These are phyloP conservation scores for Wickerhamiella musiphila DNA, from an alignment of 805 yeast species.

Conservation along the genomic window DNA sequence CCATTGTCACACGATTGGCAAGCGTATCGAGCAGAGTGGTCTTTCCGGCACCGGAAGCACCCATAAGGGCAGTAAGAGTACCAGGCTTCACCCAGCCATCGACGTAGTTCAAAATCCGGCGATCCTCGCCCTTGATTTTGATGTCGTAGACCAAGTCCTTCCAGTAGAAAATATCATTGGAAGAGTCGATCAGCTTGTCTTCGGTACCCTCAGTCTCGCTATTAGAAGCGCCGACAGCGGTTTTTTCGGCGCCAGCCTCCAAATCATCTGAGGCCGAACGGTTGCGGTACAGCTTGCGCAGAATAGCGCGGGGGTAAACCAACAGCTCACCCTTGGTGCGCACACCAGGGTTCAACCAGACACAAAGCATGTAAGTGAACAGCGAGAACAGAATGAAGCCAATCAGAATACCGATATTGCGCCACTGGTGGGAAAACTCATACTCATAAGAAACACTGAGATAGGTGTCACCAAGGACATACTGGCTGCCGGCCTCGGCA, in stretches of 20 bases:
- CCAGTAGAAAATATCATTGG: constrained; percentile 42
- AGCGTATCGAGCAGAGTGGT: constrained; percentile 59
- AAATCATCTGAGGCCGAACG: constrained; percentile 9
- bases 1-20: constrained; percentile 52
- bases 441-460: constrained; percentile 33
- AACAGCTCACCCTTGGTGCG: constrained; percentile 21
- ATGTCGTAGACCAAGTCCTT: constrained; percentile 41
- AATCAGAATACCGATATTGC: constrained; percentile 54
- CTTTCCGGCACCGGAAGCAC: constrained; percentile 79
- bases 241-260: not conserved
- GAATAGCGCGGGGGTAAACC: constrained; percentile 13
- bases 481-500: constrained; percentile 33
- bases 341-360: constrained; percentile 17
- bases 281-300: constrained; percentile 7
- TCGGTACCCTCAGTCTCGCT: constrained; percentile 18
- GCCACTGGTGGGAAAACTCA: constrained; percentile 49
- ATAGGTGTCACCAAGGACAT: constrained; percentile 45
- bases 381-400: constrained; percentile 31
- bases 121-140: constrained; percentile 25
- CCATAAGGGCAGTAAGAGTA: constrained; percentile 67
- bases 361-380: constrained; percentile 21
- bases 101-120: constrained; percentile 29
- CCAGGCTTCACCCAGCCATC: constrained; percentile 71
- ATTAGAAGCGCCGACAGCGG: constrained; percentile 15
- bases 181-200: constrained; percentile 19